phyloP scores from a whole-genome alignment of 2,329 filamentous ascomycete species.

The Ambrosiella beaveri region DNA sequence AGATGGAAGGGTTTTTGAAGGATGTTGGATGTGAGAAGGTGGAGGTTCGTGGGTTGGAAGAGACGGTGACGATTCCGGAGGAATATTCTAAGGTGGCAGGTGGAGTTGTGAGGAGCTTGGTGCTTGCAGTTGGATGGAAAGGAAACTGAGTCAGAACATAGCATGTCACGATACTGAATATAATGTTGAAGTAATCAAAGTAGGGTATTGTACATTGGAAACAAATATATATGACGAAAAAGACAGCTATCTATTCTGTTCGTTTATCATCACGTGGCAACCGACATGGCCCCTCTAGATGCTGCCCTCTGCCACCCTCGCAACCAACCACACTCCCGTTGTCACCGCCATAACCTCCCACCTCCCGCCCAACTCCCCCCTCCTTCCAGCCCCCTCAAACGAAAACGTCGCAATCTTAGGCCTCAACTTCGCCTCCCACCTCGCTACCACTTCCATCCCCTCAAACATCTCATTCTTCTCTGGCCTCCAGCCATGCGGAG shows the following conservation, averaged over 20 bases:
- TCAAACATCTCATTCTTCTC: constrained; percentile 11
- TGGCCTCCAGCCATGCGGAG: constrained; percentile 9
- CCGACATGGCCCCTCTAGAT: not conserved
- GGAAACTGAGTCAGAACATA: not conserved
- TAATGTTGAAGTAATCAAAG: not conserved
- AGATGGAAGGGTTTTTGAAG: not conserved
- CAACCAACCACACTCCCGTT: constrained; percentile 3
- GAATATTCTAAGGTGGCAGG: not conserved
- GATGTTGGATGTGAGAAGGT: not conserved
- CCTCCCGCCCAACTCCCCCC: constrained; percentile 24
- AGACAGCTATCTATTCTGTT: too few relatives aligned
- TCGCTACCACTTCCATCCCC: constrained; percentile 26
- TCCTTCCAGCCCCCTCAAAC: constrained; percentile 24
- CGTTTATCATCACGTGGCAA: not conserved
- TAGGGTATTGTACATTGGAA: not conserved
- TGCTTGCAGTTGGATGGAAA: not conserved
- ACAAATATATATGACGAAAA: too few relatives aligned
- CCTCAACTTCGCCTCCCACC: constrained; percentile 21
- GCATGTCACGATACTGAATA: not conserved
- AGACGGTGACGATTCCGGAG: not conserved
- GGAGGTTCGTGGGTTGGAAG: not conserved
- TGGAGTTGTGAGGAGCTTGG: not conserved
- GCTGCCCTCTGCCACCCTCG: not conserved
- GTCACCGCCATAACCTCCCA: constrained; percentile 28
- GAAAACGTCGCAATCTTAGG: constrained; percentile 17